Conservation (phyloP, 331 rosid species). For the Dryas integrifolia region DNA sequence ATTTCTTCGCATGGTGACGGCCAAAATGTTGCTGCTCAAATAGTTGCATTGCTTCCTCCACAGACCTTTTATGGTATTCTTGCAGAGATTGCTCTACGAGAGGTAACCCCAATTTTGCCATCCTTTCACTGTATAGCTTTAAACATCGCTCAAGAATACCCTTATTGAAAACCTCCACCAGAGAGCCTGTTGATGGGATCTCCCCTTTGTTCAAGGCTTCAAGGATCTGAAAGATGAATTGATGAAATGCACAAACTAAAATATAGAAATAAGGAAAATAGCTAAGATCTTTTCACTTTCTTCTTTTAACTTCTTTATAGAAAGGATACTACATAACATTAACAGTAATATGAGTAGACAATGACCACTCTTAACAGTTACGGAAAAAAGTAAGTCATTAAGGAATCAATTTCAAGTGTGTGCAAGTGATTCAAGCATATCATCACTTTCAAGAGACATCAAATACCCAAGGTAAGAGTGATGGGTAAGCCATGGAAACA, state of each 20-base stretch:
- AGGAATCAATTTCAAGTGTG: neutral
- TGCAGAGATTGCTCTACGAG: slow-evolving; percentile 53
- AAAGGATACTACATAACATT: slow-evolving; percentile 1
- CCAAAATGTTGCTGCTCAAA: slow-evolving; percentile 93
- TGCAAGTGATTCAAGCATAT: neutral
- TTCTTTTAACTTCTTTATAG: neutral
- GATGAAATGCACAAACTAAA: slow-evolving; percentile 20
- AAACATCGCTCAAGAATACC: slow-evolving; percentile 88
- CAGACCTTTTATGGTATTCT: slow-evolving; percentile 53
- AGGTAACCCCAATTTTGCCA: slow-evolving; percentile 61
- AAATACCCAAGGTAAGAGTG: neutral
- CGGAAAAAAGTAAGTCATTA: neutral
- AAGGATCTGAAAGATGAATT: slow-evolving; percentile 58
- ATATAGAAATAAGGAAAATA: slow-evolving; percentile 17
- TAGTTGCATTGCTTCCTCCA: slow-evolving; percentile 50
- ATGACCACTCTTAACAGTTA: neutral
- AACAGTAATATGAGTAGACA: neutral
- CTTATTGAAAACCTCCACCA: slow-evolving; percentile 92
- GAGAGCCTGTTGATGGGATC: slow-evolving; percentile 97
- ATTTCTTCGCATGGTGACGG: slow-evolving; percentile 85
- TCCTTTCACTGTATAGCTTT: slow-evolving; percentile 60
- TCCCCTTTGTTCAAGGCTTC: slow-evolving; percentile 99
- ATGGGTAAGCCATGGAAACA: too few species aligned
- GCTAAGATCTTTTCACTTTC: neutral
- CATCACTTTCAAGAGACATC: neutral